These are phyloP conservation scores for Carex arenaria DNA, from an alignment of 202 grass and related monocot species.

Conservation along the genomic window DNA sequence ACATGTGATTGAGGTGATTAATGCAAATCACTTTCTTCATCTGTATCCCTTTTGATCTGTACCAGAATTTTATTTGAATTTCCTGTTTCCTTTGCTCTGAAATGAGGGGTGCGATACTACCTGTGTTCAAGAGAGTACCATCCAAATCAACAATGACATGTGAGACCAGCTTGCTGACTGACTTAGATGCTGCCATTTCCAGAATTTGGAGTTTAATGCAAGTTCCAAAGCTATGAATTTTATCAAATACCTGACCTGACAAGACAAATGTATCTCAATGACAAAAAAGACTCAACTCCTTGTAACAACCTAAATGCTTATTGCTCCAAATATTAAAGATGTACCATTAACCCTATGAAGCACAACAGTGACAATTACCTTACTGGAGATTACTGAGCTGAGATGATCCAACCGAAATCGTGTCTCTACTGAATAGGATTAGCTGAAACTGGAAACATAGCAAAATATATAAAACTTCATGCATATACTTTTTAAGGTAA, in stretches of 20 bases:
- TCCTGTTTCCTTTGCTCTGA: not conserved
- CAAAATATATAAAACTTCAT: too few species aligned
- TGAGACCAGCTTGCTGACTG: slow-evolving; percentile 37
- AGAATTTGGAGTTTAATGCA: slow-evolving; percentile 23
- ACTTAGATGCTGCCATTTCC: slow-evolving; percentile 59
- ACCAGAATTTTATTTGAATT: not conserved
- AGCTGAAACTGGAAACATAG: too few species aligned
- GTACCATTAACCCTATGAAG: not conserved
- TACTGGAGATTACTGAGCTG: too few species aligned
- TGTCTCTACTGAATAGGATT: too few species aligned
- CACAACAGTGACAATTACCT: too few species aligned
- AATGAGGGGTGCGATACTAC: slow-evolving; percentile 18
- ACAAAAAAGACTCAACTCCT: not conserved
- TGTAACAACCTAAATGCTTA: not conserved
- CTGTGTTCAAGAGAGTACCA: slow-evolving; percentile 94
- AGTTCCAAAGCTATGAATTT: slow-evolving; percentile 23
- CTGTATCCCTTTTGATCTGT: not conserved
- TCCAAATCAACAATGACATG: slow-evolving; percentile 96
- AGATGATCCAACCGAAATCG: too few species aligned
- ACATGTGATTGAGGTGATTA: too few species aligned
- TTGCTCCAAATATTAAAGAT: not conserved
- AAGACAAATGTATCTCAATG: slow-evolving; percentile 2
- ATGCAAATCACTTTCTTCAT: too few species aligned
- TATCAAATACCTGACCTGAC: slow-evolving; percentile 32
- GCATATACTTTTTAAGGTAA: too few species aligned